phyloP scores from a whole-genome alignment of 2,329 filamentous ascomycete genomes.

The Fusarium pseudoanthophilum region DNA sequence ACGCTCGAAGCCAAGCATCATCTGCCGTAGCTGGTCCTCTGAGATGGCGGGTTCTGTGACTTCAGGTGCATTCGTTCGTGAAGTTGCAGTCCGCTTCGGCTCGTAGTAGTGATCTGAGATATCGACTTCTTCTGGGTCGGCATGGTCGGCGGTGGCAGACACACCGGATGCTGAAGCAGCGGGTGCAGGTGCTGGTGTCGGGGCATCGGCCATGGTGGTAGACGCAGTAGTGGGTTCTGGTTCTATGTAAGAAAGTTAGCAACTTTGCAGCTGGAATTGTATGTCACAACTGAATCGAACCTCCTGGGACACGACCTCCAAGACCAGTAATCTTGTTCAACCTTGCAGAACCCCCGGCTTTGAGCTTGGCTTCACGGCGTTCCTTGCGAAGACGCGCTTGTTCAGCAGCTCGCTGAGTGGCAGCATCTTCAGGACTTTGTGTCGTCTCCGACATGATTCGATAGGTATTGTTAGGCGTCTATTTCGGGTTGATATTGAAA shows the following conservation, averaged over 20 bases:
- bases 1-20: slow-evolving; percentile 69
- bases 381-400: slow-evolving; percentile 82
- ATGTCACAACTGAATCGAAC: slow-evolving; percentile 32
- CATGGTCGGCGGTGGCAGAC: slow-evolving; percentile 53
- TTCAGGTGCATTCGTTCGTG: slow-evolving; percentile 44
- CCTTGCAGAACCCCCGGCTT: slow-evolving; percentile 74
- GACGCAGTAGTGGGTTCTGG: slow-evolving; percentile 19
- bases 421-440: slow-evolving; percentile 55
- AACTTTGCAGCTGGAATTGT: not conserved
- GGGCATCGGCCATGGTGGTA: slow-evolving; percentile 41
- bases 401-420: slow-evolving; percentile 65
- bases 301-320: slow-evolving; percentile 56
- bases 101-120: slow-evolving; percentile 80
- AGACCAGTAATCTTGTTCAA: slow-evolving; percentile 80
- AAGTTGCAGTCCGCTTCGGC: slow-evolving; percentile 55
- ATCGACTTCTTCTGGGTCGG: slow-evolving; percentile 80
- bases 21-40: slow-evolving; percentile 71
- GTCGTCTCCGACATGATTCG: slow-evolving; percentile 54
- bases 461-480: not conserved
- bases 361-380: slow-evolving; percentile 81
- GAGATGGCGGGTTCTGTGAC: slow-evolving; percentile 52
- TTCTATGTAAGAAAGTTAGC: slow-evolving; percentile 2
- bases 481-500: not conserved
- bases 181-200: slow-evolving; percentile 47
- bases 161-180: slow-evolving; percentile 47